Evolutionary conservation across 345 rosid species (phyloP).

Genomic region (Linum tenue): DNA sequence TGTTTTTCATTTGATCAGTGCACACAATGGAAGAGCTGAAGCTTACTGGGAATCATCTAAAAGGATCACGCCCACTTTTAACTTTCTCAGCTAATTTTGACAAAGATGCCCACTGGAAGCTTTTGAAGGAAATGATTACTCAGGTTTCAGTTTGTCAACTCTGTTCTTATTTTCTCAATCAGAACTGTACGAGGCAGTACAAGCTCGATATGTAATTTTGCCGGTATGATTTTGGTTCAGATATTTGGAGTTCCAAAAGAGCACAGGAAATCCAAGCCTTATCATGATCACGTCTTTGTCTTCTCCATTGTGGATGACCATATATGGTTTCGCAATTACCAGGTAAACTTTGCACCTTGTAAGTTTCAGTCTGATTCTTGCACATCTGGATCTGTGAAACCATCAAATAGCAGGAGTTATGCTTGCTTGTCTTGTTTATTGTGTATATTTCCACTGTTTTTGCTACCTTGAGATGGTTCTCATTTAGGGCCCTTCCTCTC

Average conservation of each 20-base stretch:
- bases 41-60: slow-evolving; percentile 92
- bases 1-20: slow-evolving; percentile 22
- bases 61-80: slow-evolving; percentile 76
- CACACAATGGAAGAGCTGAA: slow-evolving; percentile 97
- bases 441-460: background rate
- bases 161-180: background rate
- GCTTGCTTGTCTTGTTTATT: background rate
- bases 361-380: background rate
- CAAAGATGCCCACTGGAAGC: slow-evolving; percentile 82
- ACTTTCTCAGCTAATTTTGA: slow-evolving; percentile 81
- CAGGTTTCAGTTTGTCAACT: slow-evolving; percentile 50
- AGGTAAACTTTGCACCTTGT: slow-evolving; percentile 34
- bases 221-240: slow-evolving; percentile 24
- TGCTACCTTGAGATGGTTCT: background rate
- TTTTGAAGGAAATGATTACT: slow-evolving; percentile 72
- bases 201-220: background rate
- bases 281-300: slow-evolving; percentile 88
- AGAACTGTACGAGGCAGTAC: background rate
- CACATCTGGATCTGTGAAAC: no score
- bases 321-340: slow-evolving; percentile 97
- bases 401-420: no score
- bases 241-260: slow-evolving; percentile 87
- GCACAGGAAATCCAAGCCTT: slow-evolving; percentile 85
- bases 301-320: slow-evolving; percentile 93
- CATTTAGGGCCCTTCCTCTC: no score